Conservation (phyloP, 805 yeast species). For the Kodamaea fukazawae region DNA sequence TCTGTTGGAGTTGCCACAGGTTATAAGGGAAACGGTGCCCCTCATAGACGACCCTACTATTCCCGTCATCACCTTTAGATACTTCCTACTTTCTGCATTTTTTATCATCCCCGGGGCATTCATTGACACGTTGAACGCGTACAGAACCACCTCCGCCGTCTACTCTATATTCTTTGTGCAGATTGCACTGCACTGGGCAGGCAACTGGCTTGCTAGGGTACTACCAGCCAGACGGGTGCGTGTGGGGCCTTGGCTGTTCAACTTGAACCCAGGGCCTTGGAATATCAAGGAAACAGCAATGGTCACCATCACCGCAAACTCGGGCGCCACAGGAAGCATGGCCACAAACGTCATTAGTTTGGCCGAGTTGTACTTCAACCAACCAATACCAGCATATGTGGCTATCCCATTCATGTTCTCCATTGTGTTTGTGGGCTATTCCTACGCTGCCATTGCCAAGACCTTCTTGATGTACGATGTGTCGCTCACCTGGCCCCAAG, state of each 20-base stretch:
- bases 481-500: conserved; percentile 47
- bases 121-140: conserved; percentile 41
- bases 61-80: conserved; percentile 39
- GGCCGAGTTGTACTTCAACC: conserved; percentile 44
- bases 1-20: conserved; percentile 26
- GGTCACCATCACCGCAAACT: conserved; percentile 50
- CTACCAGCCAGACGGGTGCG: conserved; percentile 34
- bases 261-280: conserved; percentile 56
- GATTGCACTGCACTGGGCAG: conserved; percentile 46
- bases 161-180: conserved; percentile 53
- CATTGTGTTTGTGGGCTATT: conserved; percentile 52
- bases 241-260: conserved; percentile 24
- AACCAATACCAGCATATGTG: conserved; percentile 31
- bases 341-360: conserved; percentile 48
- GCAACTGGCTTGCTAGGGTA: conserved; percentile 42
- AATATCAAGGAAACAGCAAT: conserved; percentile 52
- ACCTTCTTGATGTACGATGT: conserved; percentile 46
- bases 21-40: conserved; percentile 36
- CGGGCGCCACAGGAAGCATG: conserved; percentile 51
- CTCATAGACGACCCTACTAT: conserved; percentile 37
- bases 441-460: conserved; percentile 51
- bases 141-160: conserved; percentile 46
- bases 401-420: conserved; percentile 50
- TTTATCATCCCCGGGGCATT: conserved; percentile 43
- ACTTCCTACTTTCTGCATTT: conserved; percentile 29